Conservation (phyloP, 768 basidiomycete species). For the Collybia mongolica region DNA sequence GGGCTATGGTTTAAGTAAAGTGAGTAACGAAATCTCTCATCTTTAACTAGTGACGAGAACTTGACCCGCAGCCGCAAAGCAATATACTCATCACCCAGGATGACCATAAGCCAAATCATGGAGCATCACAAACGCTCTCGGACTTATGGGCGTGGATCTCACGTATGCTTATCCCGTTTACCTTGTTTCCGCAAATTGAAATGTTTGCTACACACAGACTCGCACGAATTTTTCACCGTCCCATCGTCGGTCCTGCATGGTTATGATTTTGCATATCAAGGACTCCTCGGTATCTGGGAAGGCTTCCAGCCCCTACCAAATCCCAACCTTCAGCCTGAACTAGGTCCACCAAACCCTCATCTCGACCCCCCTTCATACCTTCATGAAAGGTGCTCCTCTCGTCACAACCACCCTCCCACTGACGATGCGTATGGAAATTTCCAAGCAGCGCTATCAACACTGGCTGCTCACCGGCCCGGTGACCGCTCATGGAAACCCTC, state of each 20-base stretch:
- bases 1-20: conserved; percentile 73
- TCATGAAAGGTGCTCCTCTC: conserved; percentile 2
- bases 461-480: conserved; percentile 32
- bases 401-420: conserved; percentile 3
- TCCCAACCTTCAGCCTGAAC: conserved; percentile 6
- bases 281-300: conserved; percentile 79
- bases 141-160: conserved; percentile 78
- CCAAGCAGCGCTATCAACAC: conserved; percentile 44
- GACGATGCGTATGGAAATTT: conserved; percentile 34
- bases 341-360: conserved; percentile 7
- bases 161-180: conserved; percentile 41
- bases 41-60: background rate
- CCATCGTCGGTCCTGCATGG: conserved; percentile 64
- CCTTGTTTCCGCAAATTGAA: background rate
- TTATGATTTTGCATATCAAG: conserved; percentile 79
- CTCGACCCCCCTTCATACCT: conserved; percentile 8
- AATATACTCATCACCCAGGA: conserved; percentile 55
- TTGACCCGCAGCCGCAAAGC: conserved; percentile 46
- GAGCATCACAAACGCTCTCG: conserved; percentile 41
- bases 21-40: conserved; percentile 28
- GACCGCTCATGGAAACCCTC: conserved; percentile 55
- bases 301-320: conserved; percentile 50
- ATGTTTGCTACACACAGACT: conserved; percentile 39
- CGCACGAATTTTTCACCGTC: conserved; percentile 52
- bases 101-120: conserved; percentile 35